These are phyloP conservation scores for Durusdinium trenchii DNA, from an alignment of 73 alveolate genomes.

Conservation along the genomic window DNA sequence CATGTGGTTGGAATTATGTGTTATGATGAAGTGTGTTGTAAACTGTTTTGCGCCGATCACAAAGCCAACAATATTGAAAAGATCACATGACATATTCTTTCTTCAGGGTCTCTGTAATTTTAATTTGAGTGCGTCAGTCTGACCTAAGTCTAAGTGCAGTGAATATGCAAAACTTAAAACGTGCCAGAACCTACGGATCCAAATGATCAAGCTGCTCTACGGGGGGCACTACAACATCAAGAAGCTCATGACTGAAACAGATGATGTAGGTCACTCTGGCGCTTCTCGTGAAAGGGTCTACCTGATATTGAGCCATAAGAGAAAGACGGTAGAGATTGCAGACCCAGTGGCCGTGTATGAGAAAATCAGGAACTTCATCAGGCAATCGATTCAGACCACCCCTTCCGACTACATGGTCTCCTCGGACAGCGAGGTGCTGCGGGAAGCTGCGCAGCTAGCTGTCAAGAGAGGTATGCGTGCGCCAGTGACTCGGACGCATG, in stretches of 20 bases:
- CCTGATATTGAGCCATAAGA: background rate
- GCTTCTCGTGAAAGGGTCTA: background rate
- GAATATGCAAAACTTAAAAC: background rate
- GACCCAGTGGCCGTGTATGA: background rate
- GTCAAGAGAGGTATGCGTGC: no score
- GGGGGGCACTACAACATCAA: background rate
- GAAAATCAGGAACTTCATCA: background rate
- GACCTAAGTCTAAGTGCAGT: no score
- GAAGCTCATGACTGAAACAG: background rate
- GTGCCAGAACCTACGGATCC: background rate
- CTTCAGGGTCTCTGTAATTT: no score
- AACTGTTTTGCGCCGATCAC: no score
- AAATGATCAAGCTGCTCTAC: conserved; percentile 14
- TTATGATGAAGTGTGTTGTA: no score
- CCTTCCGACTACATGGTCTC: conserved; percentile 1
- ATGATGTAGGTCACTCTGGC: background rate
- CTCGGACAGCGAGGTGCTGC: background rate
- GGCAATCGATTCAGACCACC: background rate
- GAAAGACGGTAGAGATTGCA: background rate
- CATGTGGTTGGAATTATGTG: no score
- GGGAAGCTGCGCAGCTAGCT: background rate
- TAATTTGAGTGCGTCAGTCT: no score
- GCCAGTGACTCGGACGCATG: no score
- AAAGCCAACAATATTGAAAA: no score
- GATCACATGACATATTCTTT: no score